These are phyloP conservation scores for Neoboletus brunneissimus DNA, from an alignment of 768 basidiomycete species.

Conservation along the genomic window DNA sequence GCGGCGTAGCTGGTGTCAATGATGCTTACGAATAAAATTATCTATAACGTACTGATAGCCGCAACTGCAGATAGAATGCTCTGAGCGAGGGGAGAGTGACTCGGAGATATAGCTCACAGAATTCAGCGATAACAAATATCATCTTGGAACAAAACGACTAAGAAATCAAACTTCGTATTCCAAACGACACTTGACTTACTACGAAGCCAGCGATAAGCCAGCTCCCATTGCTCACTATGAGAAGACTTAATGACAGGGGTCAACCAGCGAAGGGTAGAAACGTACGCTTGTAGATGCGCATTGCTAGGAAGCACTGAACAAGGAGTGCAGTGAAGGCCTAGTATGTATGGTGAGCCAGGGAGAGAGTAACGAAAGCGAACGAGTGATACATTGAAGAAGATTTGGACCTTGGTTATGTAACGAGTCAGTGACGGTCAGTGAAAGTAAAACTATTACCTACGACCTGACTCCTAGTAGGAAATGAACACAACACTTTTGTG, in stretches of 20 bases:
- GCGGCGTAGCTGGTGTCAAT: background rate
- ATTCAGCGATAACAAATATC: constrained; percentile 40
- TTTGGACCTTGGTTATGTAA: constrained; percentile 38
- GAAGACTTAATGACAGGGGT: background rate
- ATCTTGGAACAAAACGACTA: constrained; percentile 2
- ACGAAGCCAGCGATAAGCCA: constrained; percentile 35
- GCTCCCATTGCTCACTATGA: constrained; percentile 47
- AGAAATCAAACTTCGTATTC: background rate
- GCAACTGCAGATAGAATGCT: background rate
- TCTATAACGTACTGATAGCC: background rate
- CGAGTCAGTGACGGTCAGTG: constrained; percentile 2
- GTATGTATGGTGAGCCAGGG: background rate
- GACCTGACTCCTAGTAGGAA: constrained; percentile 17
- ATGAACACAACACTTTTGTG: background rate
- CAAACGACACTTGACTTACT: constrained; percentile 8
- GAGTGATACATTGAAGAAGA: constrained; percentile 43
- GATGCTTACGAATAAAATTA: background rate
- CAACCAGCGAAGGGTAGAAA: background rate
- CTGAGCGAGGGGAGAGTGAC: background rate
- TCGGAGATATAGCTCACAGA: constrained; percentile 19
- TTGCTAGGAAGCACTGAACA: constrained; percentile 53
- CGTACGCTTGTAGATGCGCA: constrained; percentile 49
- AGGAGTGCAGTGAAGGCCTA: constrained; percentile 44
- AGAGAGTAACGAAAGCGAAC: background rate
- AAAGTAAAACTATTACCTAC: constrained; percentile 13